Evolutionary conservation across 805 yeast genomes (phyloP).

Genomic region (Yamadazyma phyllophila): DNA sequence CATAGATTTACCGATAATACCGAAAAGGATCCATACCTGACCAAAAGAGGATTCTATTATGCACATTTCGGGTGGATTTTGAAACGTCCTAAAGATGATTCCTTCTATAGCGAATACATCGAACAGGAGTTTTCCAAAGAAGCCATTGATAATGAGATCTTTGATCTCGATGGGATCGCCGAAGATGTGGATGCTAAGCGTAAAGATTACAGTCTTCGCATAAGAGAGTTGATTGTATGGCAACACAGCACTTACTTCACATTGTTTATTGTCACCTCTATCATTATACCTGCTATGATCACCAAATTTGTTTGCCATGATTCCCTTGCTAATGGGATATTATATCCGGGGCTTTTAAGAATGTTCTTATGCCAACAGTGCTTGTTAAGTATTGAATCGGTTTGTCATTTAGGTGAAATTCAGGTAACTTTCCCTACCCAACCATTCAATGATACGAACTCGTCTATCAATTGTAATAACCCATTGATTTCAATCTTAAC

Average conservation of each 20-base stretch:
- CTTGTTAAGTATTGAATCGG: constrained; percentile 71
- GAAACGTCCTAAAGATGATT: constrained; percentile 48
- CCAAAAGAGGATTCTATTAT: constrained; percentile 75
- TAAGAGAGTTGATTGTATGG: constrained; percentile 30
- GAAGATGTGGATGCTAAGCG: constrained; percentile 21
- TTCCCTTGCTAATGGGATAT: constrained; percentile 31
- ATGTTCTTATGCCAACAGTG: constrained; percentile 76
- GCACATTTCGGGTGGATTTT: constrained; percentile 90
- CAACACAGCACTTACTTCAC: constrained; percentile 29
- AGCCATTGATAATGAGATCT: constrained; percentile 13
- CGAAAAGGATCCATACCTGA: constrained; percentile 83
- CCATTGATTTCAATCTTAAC: constrained; percentile 63
- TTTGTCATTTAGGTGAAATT: constrained; percentile 65
- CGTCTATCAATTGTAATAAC: constrained; percentile 64
- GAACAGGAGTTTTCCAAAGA: constrained; percentile 34
- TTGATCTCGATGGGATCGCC: constrained; percentile 22
- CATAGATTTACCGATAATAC: constrained; percentile 83
- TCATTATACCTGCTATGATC: constrained; percentile 29
- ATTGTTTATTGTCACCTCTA: constrained; percentile 28
- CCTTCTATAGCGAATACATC: constrained; percentile 32
- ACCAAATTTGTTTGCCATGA: constrained; percentile 28
- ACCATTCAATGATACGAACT: constrained; percentile 53
- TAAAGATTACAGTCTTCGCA: constrained; percentile 17
- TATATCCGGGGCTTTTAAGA: constrained; percentile 77
- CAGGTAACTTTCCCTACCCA: constrained; percentile 66